Base-by-base conservation (phyloP, 2,329 filamentous ascomycete genomes). In the Trichoderma oligosporum region DNA sequence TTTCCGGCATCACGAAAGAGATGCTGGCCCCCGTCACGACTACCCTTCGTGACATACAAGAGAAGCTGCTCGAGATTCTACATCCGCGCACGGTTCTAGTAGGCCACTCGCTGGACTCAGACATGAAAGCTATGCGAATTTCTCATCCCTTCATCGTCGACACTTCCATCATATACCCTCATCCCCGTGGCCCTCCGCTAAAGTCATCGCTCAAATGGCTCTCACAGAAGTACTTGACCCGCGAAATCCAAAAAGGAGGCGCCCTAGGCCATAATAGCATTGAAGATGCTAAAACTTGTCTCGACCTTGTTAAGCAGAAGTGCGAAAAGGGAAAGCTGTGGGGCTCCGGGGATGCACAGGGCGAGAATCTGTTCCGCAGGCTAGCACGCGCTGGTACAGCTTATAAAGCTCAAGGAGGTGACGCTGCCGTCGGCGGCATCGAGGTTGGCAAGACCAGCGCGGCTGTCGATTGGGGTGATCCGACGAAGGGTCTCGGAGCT, bases 91-190 rank as follows among this genome's bases (percentile, higher is more conserved):
- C 88, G 9, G 87, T 94, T 53, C 80, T 95, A 14, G 73, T 94
- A 42, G 89, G 89, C 36, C 89, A 95, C 73, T 92, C 88, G 4
- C 78, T 95, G 42, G 88, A 93, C 65, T 89, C 88, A 2, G 89
- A 95, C 68, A 81, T 97, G 29, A 89, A 85, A 60, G 93, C 92
- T 1, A 77, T 99, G 25, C 88, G 86, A 67, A 79, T 97, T 60
- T 88, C 90, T 0, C 94, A 97, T 69, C 94, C 94, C 0, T 96
- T 92, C 74, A 86, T 99, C 64, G 84, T 97, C 68, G 94, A 99
- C 72, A 97, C 94, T 0, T 85, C 90, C 11, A 81, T 97, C 33
- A 80, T 96, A 52, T 99, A 89, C 69, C 92, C 93, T 1, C 94
- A 99, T 69, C 88, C 91, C 8, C 87, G 91, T 33, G 94, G 94